These are phyloP conservation scores for Protea cynaroides DNA, from an alignment of 164 flowering plant genomes.

Conservation along the genomic window DNA sequence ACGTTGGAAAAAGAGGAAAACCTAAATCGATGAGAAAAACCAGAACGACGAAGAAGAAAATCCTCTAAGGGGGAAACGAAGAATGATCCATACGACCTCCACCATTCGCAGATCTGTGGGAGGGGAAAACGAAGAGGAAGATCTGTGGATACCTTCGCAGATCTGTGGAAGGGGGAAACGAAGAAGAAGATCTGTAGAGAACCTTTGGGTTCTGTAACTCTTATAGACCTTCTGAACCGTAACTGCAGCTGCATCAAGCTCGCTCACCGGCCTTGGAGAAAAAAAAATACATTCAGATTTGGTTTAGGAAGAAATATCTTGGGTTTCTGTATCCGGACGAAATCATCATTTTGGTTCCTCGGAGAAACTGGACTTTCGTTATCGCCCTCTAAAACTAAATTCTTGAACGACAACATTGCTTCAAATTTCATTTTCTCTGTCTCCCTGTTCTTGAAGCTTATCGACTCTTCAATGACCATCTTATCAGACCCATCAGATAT, in stretches of 20 bases:
- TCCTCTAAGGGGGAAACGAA: no score
- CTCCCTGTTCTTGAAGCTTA: constrained; percentile 36
- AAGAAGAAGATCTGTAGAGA: constrained; percentile 69
- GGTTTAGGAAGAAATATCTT: constrained; percentile 7
- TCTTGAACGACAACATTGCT: constrained; percentile 23
- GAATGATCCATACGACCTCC: no score
- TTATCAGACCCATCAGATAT: constrained; percentile 14
- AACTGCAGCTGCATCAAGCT: constrained; percentile 57
- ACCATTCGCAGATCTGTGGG: no score
- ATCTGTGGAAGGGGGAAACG: no score
- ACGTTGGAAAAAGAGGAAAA: no score
- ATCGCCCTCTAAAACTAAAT: constrained; percentile 5
- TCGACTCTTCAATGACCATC: constrained; percentile 19
- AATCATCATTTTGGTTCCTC: constrained; percentile 4
- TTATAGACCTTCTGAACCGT: constrained; percentile 66
- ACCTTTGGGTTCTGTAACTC: constrained; percentile 66
- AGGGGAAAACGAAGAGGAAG: no score
- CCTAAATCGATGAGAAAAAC: no score
- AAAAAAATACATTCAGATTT: constrained; percentile 2
- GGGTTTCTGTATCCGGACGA: background rate
- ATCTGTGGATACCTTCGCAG: no score
- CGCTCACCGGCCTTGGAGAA: constrained; percentile 29
- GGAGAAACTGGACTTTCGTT: constrained; percentile 1
- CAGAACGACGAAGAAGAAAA: no score
- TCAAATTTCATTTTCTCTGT: constrained; percentile 16